These are phyloP conservation scores for Rosellinia necatrix DNA, from an alignment of 2,329 filamentous ascomycete genomes.

Conservation along the genomic window DNA sequence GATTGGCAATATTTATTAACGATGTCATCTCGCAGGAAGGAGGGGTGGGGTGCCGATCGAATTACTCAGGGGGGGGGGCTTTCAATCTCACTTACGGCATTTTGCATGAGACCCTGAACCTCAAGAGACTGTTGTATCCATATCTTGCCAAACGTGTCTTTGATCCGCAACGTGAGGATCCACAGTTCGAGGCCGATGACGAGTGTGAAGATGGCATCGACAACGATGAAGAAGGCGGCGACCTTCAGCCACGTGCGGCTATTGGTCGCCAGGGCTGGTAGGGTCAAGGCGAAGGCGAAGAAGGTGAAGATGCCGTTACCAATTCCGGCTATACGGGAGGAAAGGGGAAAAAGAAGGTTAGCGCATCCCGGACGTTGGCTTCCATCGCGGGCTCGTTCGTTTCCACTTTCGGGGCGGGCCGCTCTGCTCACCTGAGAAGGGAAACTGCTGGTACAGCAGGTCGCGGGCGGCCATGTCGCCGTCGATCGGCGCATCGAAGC, in stretches of 20 bases:
- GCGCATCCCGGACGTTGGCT: neutral
- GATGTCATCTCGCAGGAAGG: too few species aligned
- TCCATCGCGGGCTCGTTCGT: neutral
- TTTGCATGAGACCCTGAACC: conserved; percentile 72
- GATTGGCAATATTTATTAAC: too few species aligned
- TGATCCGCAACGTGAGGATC: conserved; percentile 73
- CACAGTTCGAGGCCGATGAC: conserved; percentile 70
- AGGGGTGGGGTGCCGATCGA: too few species aligned
- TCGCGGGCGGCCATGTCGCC: conserved; percentile 56
- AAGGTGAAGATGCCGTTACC: conserved; percentile 75
- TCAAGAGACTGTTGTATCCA: conserved; percentile 62
- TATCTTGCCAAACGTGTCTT: conserved; percentile 62
- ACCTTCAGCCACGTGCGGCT: conserved; percentile 72
- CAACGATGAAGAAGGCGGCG: conserved; percentile 66
- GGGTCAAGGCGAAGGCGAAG: conserved; percentile 68
- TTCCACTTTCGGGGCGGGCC: too few species aligned
- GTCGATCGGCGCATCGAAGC: conserved; percentile 48
- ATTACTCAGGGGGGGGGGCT: neutral
- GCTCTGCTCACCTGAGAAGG: conserved; percentile 49
- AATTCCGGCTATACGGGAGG: conserved; percentile 60
- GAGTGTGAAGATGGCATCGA: conserved; percentile 67
- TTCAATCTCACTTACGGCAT: conserved; percentile 60
- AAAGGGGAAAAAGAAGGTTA: neutral
- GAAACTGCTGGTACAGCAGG: conserved; percentile 58
- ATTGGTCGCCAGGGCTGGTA: conserved; percentile 73